phyloP scores from a whole-genome alignment of 129 eudicot genomes.

The Scalesia atractyloides region DNA sequence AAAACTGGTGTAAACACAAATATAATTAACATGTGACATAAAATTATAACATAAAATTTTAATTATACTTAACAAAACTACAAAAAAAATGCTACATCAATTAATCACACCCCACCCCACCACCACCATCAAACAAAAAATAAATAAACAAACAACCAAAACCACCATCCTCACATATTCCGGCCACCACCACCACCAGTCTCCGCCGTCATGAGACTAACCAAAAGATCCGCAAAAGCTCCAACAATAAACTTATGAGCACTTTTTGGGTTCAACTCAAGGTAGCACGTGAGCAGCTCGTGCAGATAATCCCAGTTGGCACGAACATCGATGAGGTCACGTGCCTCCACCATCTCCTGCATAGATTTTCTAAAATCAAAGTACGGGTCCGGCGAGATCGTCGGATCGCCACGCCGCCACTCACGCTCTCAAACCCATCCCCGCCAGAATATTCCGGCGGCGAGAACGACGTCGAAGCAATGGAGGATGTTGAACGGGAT shows the following conservation, averaged over 20 bases:
- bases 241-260: conserved; percentile 86
- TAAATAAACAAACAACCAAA: conserved; percentile 4
- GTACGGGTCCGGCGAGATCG: conserved; percentile 87
- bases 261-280: conserved; percentile 74
- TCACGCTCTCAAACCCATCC: conserved; percentile 2
- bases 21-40: not conserved
- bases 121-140: not conserved
- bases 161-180: conserved; percentile 14
- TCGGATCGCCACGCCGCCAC: conserved; percentile 59
- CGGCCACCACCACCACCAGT: conserved; percentile 27
- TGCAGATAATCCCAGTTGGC: conserved; percentile 81
- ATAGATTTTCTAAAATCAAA: conserved; percentile 84
- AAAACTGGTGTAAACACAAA: not conserved
- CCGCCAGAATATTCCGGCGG: conserved; percentile 27
- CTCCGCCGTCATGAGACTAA: conserved; percentile 47
- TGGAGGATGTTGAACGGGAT: conserved; percentile 42
- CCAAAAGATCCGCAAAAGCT: conserved; percentile 85
- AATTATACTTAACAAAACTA: conserved; percentile 14
- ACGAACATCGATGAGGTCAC: conserved; percentile 57
- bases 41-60: not conserved
- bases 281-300: conserved; percentile 80
- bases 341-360: conserved; percentile 99
- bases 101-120: conserved; percentile 33
- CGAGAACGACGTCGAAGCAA: conserved; percentile 43
- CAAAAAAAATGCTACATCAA: conserved; percentile 32